These are phyloP conservation scores for Rubia tinctorum DNA, from an alignment of 305 asterid species.

Conservation along the genomic window DNA sequence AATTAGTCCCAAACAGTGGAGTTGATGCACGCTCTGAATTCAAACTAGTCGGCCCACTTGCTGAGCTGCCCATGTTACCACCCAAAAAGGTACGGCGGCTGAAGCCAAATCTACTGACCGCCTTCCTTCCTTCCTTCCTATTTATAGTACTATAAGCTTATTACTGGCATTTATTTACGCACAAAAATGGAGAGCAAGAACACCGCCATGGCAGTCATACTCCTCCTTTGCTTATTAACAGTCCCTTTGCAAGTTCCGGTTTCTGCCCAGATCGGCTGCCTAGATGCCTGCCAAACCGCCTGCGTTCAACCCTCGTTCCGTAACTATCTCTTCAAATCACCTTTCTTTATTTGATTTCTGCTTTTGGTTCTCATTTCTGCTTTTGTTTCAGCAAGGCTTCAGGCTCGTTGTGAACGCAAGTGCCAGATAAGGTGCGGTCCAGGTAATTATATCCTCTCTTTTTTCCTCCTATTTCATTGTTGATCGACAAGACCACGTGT, in stretches of 20 bases:
- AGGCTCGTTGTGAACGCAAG: slow-evolving; percentile 47
- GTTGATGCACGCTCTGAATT: neutral
- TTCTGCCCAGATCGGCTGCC: slow-evolving; percentile 42
- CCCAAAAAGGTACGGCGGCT: neutral
- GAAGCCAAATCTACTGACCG: no score
- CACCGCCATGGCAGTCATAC: slow-evolving; percentile 20
- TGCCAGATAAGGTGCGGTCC: slow-evolving; percentile 62
- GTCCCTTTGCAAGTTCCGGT: slow-evolving; percentile 32
- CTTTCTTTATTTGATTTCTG: neutral
- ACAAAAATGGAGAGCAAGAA: slow-evolving; percentile 25
- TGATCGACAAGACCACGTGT: no score
- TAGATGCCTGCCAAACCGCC: slow-evolving; percentile 51
- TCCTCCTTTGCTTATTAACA: slow-evolving; percentile 35
- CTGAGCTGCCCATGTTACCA: neutral
- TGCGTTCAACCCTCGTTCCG: slow-evolving; percentile 36
- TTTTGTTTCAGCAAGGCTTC: slow-evolving; percentile 41
- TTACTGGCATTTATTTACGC: neutral
- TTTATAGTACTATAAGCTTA: neutral
- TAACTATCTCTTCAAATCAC: slow-evolving; percentile 13
- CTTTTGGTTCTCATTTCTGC: neutral
- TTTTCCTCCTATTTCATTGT: neutral
- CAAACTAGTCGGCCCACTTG: neutral
- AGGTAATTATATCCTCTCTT: slow-evolving; percentile 29
- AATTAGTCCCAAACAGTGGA: no score
- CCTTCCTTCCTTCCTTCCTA: neutral